Evolutionary conservation across 768 basidiomycete genomes (phyloP).

Genomic region (Mrakia frigida): DNA sequence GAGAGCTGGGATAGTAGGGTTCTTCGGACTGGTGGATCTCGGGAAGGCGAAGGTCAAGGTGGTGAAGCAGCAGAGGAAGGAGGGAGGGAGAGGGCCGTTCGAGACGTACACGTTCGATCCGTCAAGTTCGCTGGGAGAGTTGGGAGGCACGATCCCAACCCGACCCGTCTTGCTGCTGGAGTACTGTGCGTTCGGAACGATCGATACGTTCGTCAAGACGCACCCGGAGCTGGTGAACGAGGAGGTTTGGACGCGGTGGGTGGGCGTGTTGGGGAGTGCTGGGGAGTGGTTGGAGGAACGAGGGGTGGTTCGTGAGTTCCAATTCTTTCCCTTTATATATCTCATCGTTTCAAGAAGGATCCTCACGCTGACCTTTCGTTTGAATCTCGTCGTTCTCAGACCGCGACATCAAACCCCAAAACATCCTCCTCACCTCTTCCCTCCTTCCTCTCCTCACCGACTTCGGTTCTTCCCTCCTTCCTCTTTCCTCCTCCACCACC

Average conservation of each 20-base stretch:
- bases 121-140: not conserved
- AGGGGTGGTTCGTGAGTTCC: constrained; percentile 45
- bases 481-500: constrained; percentile 38
- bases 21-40: not conserved
- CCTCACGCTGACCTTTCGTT: too few species aligned
- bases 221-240: constrained; percentile 39
- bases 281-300: constrained; percentile 44
- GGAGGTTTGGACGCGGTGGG: constrained; percentile 43
- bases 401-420: constrained; percentile 48
- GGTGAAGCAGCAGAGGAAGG: not conserved
- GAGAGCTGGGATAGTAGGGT: not conserved
- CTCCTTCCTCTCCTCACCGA: constrained; percentile 44
- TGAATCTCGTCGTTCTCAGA: not conserved
- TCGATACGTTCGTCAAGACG: constrained; percentile 40
- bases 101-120: constrained; percentile 9
- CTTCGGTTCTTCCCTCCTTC: constrained; percentile 46
- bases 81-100: not conserved
- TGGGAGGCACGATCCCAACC: not conserved
- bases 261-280: constrained; percentile 41
- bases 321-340: not conserved
- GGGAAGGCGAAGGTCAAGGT: not conserved
- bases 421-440: constrained; percentile 38
- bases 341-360: too few species aligned
- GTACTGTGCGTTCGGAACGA: constrained; percentile 39
- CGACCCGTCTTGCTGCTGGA: constrained; percentile 41